phyloP scores from a whole-genome alignment of 208 protist genomes.

The Leishmania major region DNA sequence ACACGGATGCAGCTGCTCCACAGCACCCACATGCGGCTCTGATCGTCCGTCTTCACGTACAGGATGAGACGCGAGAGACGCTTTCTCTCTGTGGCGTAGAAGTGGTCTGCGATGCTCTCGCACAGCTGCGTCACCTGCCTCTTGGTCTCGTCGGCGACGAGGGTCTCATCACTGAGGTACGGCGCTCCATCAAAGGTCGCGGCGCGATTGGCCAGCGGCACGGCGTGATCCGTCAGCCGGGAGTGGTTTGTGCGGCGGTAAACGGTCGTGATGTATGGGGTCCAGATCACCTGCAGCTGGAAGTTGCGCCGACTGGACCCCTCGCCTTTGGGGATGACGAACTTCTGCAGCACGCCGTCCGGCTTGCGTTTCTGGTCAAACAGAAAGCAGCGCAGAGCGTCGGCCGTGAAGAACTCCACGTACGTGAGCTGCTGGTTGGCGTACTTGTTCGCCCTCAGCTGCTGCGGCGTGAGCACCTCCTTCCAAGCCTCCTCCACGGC shows the following conservation, averaged over 20 bases:
- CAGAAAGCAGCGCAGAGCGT: constrained; percentile 79
- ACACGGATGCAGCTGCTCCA: constrained; percentile 86
- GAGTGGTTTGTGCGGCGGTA: constrained; percentile 85
- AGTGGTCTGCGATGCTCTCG: constrained; percentile 83
- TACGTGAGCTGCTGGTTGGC: constrained; percentile 66
- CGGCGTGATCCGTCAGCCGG: constrained; percentile 59
- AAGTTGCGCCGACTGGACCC: constrained; percentile 68
- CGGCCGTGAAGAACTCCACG: constrained; percentile 86
- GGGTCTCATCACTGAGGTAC: constrained; percentile 78
- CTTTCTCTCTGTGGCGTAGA: constrained; percentile 86
- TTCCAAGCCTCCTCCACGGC: constrained; percentile 49
- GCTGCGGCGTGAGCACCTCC: constrained; percentile 27
- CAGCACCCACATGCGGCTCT: constrained; percentile 74
- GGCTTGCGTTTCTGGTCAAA: constrained; percentile 79
- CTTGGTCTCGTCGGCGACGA: constrained; percentile 87
- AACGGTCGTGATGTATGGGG: constrained; percentile 81
- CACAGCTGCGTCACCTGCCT: constrained; percentile 70
- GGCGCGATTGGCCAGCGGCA: constrained; percentile 57
- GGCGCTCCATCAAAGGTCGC: constrained; percentile 87
- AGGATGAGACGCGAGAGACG: constrained; percentile 79
- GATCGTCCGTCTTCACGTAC: constrained; percentile 84
- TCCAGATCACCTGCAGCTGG: constrained; percentile 90
- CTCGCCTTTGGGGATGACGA: constrained; percentile 86
- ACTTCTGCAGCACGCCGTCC: constrained; percentile 91
- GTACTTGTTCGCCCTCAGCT: constrained; percentile 15